Conservation (phyloP, 495 filamentous ascomycete species). For the Aspergillus affinis region DNA sequence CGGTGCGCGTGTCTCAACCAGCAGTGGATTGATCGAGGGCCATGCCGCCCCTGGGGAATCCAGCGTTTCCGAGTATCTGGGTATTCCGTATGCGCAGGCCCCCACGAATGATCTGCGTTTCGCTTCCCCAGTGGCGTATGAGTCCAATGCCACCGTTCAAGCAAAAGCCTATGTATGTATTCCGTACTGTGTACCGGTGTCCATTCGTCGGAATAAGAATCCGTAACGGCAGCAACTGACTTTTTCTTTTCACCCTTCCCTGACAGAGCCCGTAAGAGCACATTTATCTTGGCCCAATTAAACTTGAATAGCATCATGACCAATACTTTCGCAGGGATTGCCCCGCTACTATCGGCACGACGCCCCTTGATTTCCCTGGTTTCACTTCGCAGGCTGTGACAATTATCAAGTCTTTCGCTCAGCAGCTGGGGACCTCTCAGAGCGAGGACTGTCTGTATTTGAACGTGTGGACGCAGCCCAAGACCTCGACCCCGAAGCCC, state of each 20-base stretch:
- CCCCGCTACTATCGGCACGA: constrained; percentile 16
- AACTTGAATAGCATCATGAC: background rate
- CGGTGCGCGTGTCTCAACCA: constrained; percentile 6
- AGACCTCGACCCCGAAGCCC: constrained; percentile 23
- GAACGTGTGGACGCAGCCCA: constrained; percentile 44
- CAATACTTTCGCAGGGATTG: constrained; percentile 23
- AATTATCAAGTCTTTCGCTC: constrained; percentile 30
- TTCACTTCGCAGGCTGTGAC: constrained; percentile 26
- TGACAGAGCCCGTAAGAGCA: constrained; percentile 8
- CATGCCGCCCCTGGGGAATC: constrained; percentile 38
- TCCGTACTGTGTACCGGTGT: background rate
- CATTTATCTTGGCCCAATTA: background rate
- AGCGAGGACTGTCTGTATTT: constrained; percentile 49
- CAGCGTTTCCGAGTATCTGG: constrained; percentile 48
- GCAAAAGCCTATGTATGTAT: constrained; percentile 25
- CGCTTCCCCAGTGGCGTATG: constrained; percentile 31
- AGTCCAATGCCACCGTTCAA: constrained; percentile 10
- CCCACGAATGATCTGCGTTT: constrained; percentile 48
- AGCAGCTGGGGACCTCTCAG: constrained; percentile 18
- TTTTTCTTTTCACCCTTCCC: background rate
- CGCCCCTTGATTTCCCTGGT: constrained; percentile 23
- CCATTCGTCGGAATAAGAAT: background rate
- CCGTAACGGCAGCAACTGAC: background rate
- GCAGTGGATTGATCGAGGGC: constrained; percentile 43
- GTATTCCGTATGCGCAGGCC: constrained; percentile 48